Evolutionary conservation across 2,329 filamentous ascomycete genomes (phyloP), one percentile per base, ranked within the genome.

Genomic region (Endoconidiophora polonica): DNA sequence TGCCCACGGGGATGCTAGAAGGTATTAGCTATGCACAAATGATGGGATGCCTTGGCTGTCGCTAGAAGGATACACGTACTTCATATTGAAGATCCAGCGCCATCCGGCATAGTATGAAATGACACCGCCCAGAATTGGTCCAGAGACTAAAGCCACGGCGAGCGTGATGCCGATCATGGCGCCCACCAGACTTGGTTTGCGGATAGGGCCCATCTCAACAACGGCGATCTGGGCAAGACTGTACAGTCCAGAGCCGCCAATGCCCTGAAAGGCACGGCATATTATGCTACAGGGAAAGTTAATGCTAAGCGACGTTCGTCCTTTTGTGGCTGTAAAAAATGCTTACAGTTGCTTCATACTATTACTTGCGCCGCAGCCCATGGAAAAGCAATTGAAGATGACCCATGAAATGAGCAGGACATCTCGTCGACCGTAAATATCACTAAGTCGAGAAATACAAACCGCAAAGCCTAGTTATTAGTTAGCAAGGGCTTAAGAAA

Each of bases 61-160:
- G 16, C 3, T 43, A 5, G 3, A 20, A 6, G 12, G 29, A 24
- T 23, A 9, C 6, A 56, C 68, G 43, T 61, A 77, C 74, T 80
- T 80, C 59, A 79, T 71, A 59, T 73, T 73, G 59, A 79, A 79
- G 38, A 79, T 66, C 65, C 74, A 76, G 46, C 71, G 66, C 76
- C 76, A 80, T 41, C 65, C 67, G 16, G 68, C 67, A 2, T 66
- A 61, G n/a, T 71, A 65, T 1, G 73, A 69, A 20, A 80, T 71
- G 2, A 68, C 62, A 2, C 76, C 76, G 3, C 76, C 76, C 3
- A 79, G 60, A 2, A 79, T 59, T 1, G 76, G 74, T 0, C 76
- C 76, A 1, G 79, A 63, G 3, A 79, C 68, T 55, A 77, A 77
- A 0, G 75, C 72, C 10, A 74, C 61, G 1, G 74, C 72, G 4